Percentiles rank a stretch among this genome's conserved stretches.
Conservation (phyloP, 371 early-diverging fungal species). For the Rhizopus arrhizus region DNA sequence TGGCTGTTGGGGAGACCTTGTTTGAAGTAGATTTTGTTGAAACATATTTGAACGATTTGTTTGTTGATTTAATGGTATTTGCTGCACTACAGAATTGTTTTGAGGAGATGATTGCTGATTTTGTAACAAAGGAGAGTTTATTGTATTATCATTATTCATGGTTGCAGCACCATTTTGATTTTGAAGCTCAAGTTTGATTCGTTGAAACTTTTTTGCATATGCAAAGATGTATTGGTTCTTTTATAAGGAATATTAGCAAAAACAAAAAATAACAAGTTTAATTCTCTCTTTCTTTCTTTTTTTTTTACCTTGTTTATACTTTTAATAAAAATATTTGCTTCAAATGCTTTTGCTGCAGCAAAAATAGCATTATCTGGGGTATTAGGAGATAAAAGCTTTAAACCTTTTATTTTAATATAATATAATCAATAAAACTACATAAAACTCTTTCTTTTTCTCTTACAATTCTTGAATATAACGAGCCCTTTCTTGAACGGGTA, state of each 20-base stretch:
- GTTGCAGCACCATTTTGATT: constrained; percentile 23
- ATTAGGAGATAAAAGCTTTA: constrained; percentile 44
- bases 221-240: constrained; percentile 34
- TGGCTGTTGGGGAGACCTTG: constrained; percentile 14
- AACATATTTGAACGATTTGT: constrained; percentile 36
- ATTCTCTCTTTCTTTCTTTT: neutral
- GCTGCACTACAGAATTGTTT: constrained; percentile 9
- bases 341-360: constrained; percentile 47
- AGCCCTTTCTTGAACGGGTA: constrained; percentile 34
- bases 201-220: constrained; percentile 33
- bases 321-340: constrained; percentile 32
- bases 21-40: constrained; percentile 35
- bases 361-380: constrained; percentile 47
- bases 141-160: neutral
- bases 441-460: neutral
- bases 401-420: constrained; percentile 34
- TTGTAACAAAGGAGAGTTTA: constrained; percentile 35
- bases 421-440: neutral
- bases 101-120: constrained; percentile 26
- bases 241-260: neutral
- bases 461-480: constrained; percentile 36
- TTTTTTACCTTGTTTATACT: constrained; percentile 51
- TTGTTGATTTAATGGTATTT: constrained; percentile 12
- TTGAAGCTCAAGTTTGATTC: constrained; percentile 38
- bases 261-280: neutral